Conservation (phyloP, 768 basidiomycete species). For the Tricholoma bakamatsutake region DNA sequence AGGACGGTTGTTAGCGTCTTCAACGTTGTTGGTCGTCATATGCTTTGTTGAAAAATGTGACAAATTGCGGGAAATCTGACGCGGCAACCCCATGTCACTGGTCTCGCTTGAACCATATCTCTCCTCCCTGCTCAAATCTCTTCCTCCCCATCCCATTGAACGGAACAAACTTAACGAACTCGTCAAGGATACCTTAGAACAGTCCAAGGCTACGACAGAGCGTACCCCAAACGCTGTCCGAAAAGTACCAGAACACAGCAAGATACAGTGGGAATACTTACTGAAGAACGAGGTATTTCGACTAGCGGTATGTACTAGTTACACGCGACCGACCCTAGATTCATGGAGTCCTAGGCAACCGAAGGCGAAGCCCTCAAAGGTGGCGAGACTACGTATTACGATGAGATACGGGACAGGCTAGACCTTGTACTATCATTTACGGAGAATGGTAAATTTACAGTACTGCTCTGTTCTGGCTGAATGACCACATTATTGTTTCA, state of each 20-base stretch:
- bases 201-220: slow-evolving; percentile 31
- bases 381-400: slow-evolving; percentile 51
- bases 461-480: background rate
- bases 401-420: slow-evolving; percentile 51
- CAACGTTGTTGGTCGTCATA: slow-evolving; percentile 7
- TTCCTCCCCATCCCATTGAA: slow-evolving; percentile 47
- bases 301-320: slow-evolving; percentile 51
- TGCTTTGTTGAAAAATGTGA: background rate
- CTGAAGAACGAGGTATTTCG: slow-evolving; percentile 66
- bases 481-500: slow-evolving; percentile 19
- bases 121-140: slow-evolving; percentile 41
- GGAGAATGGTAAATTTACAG: slow-evolving; percentile 53
- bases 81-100: slow-evolving; percentile 32
- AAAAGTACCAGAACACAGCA: slow-evolving; percentile 51
- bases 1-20: slow-evolving; percentile 5
- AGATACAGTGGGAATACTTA: slow-evolving; percentile 71
- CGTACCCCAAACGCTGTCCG: background rate
- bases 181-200: slow-evolving; percentile 39
- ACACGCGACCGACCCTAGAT: background rate
- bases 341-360: slow-evolving; percentile 38
- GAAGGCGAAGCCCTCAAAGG: slow-evolving; percentile 63
- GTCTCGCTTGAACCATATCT: slow-evolving; percentile 47
- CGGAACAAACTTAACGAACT: slow-evolving; percentile 42
- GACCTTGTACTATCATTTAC: slow-evolving; percentile 75
- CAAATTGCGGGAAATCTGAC: slow-evolving; percentile 8